These are phyloP conservation scores for Cystofilobasidium ferigula DNA, from an alignment of 768 basidiomycete species.

Conservation along the genomic window DNA sequence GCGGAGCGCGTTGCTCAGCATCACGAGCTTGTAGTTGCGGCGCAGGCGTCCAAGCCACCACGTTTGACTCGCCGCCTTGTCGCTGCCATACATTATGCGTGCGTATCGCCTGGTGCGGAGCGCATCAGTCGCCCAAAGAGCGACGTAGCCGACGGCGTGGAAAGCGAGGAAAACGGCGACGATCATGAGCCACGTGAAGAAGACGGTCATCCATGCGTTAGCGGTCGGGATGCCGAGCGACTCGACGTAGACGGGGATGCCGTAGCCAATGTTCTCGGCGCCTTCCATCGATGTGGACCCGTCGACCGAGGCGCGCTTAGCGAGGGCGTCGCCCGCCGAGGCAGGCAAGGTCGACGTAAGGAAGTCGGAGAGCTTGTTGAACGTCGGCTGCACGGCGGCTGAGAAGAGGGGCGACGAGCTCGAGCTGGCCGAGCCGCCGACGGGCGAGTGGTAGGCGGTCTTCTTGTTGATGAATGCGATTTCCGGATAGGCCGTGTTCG, in stretches of 20 bases:
- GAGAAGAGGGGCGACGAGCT: slow-evolving; percentile 8
- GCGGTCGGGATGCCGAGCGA: slow-evolving; percentile 65
- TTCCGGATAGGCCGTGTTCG: slow-evolving; percentile 43
- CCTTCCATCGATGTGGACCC: slow-evolving; percentile 16
- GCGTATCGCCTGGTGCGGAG: slow-evolving; percentile 26
- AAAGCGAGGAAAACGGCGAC: slow-evolving; percentile 50
- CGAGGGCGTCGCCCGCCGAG: background rate
- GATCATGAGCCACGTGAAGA: slow-evolving; percentile 59
- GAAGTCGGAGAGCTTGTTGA: slow-evolving; percentile 30
- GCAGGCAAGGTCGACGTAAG: slow-evolving; percentile 23
- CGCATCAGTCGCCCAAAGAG: slow-evolving; percentile 36
- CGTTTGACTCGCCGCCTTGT: background rate
- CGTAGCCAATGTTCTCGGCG: slow-evolving; percentile 39
- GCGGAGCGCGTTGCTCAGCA: slow-evolving; percentile 18
- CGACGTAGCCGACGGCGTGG: slow-evolving; percentile 47
- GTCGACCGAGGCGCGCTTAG: slow-evolving; percentile 14
- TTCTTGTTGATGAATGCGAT: slow-evolving; percentile 69
- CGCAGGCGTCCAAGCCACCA: slow-evolving; percentile 15
- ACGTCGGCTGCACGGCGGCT: slow-evolving; percentile 20
- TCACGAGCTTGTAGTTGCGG: slow-evolving; percentile 14
- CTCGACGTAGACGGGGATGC: slow-evolving; percentile 71
- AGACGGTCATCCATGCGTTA: slow-evolving; percentile 84
- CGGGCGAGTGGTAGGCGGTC: slow-evolving; percentile 3
- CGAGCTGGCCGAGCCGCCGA: slow-evolving; percentile 4
- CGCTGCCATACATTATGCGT: background rate